Evolutionary conservation across 2,329 filamentous ascomycete genomes (phyloP).

Genomic region (Chalara sp.): DNA sequence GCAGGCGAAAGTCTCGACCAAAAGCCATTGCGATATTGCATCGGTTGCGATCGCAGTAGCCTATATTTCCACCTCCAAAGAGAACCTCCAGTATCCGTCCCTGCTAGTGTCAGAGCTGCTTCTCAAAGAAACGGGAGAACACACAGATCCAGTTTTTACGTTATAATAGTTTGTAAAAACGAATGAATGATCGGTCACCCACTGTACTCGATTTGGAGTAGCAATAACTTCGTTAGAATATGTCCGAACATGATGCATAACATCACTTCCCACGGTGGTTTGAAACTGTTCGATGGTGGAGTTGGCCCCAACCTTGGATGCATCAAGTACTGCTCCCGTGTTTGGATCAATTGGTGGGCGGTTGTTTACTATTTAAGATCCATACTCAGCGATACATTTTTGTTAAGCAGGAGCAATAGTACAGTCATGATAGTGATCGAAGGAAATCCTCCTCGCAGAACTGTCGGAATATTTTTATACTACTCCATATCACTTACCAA

Average conservation of each 20-base stretch:
- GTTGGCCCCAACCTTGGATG: constrained; percentile 26
- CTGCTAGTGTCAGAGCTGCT: constrained; percentile 8
- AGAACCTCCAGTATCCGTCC: constrained; percentile 21
- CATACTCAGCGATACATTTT: too few relatives aligned
- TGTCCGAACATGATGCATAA: constrained; percentile 28
- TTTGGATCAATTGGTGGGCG: constrained; percentile 25
- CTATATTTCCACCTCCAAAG: constrained; percentile 24
- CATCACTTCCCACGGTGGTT: constrained; percentile 16
- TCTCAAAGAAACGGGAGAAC: constrained; percentile 2
- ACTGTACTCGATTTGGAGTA: constrained; percentile 31
- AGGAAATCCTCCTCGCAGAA: too few relatives aligned
- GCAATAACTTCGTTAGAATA: constrained; percentile 24
- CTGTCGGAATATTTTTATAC: too few relatives aligned
- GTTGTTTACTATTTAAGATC: constrained; percentile 22
- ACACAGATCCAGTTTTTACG: constrained; percentile 22
- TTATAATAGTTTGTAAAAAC: constrained; percentile 32
- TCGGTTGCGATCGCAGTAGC: constrained; percentile 21
- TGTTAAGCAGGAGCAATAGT: too few relatives aligned
- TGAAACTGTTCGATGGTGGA: constrained; percentile 32
- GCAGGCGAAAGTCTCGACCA: constrained; percentile 19
- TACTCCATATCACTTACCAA: constrained; percentile 5
- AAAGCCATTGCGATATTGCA: constrained; percentile 21
- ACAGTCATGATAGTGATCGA: too few relatives aligned
- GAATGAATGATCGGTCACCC: constrained; percentile 27
- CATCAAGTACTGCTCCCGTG: constrained; percentile 26